Evolutionary conservation across 208 protist genomes (phyloP).

Genomic region (Crithidia brevicula): DNA sequence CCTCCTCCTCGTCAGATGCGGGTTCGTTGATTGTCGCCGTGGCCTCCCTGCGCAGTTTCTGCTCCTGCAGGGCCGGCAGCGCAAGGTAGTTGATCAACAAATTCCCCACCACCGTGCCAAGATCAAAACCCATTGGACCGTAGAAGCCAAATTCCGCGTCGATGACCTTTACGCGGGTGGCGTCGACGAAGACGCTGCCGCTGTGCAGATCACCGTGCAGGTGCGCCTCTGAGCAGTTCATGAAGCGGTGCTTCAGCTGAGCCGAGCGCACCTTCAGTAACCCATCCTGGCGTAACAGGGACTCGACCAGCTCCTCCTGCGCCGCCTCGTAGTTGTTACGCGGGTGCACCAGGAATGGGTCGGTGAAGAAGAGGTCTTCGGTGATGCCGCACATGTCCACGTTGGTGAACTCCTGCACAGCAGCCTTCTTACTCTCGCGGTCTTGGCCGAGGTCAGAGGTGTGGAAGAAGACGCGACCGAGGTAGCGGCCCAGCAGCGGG

Average conservation of each 20-base stretch:
- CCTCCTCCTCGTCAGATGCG: slow-evolving; percentile 21
- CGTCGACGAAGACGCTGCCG: slow-evolving; percentile 42
- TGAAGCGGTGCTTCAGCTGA: slow-evolving; percentile 45
- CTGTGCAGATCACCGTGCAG: slow-evolving; percentile 46
- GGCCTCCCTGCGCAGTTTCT: slow-evolving; percentile 2
- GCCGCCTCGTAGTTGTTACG: slow-evolving; percentile 44
- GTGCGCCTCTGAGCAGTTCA: slow-evolving; percentile 44
- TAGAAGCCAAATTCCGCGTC: slow-evolving; percentile 48
- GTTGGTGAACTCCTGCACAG: slow-evolving; percentile 40
- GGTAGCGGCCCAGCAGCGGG: slow-evolving; percentile 37
- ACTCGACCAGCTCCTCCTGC: slow-evolving; percentile 33
- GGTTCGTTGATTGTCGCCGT: not conserved
- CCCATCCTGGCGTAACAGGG: slow-evolving; percentile 29
- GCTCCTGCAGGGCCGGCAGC: slow-evolving; percentile 24
- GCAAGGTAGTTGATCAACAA: slow-evolving; percentile 43
- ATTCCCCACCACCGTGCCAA: slow-evolving; percentile 41
- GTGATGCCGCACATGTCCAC: slow-evolving; percentile 45
- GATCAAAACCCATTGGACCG: slow-evolving; percentile 41
- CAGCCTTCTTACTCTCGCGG: slow-evolving; percentile 36
- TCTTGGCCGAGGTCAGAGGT: slow-evolving; percentile 44
- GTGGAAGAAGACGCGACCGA: slow-evolving; percentile 43
- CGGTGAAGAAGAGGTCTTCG: slow-evolving; percentile 44
- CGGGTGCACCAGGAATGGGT: slow-evolving; percentile 31
- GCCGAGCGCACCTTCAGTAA: slow-evolving; percentile 26
- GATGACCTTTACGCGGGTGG: slow-evolving; percentile 32